A percentile compares a stretch with the other conserved stretches of the same genome.
phyloP scores from a whole-genome alignment of 345 rosid genomes.

The Noccaea bulbosa region DNA sequence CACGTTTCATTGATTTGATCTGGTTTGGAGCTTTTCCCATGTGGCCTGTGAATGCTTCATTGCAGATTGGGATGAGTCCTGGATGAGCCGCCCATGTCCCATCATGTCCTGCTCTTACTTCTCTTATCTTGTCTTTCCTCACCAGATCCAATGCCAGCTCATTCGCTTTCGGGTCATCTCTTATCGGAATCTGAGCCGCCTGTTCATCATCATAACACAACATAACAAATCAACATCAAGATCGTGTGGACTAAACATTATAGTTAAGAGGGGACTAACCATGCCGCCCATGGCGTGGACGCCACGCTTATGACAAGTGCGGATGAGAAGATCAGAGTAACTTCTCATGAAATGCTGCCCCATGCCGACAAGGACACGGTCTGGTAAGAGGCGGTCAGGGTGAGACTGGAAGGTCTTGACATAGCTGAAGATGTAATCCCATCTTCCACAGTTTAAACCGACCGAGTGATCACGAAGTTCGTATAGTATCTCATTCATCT shows the following conservation, averaged over 20 bases:
- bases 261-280: slow-evolving; percentile 48
- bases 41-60: slow-evolving; percentile 66
- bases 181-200: slow-evolving; percentile 96
- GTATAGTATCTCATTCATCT: slow-evolving; percentile 90
- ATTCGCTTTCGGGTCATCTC: slow-evolving; percentile 77
- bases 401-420: slow-evolving; percentile 93
- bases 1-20: slow-evolving; percentile 62
- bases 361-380: slow-evolving; percentile 86
- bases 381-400: slow-evolving; percentile 77
- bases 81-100: slow-evolving; percentile 99
- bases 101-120: slow-evolving; percentile 87
- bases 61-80: slow-evolving; percentile 75
- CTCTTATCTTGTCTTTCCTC: slow-evolving; percentile 87
- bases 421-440: slow-evolving; percentile 96
- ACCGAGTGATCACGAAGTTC: slow-evolving; percentile 87
- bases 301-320: slow-evolving; percentile 83
- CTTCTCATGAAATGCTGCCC: slow-evolving; percentile 91
- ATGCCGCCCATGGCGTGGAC: slow-evolving; percentile 99
- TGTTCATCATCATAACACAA: slow-evolving; percentile 43
- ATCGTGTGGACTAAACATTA: neutral
- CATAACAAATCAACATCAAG: neutral
- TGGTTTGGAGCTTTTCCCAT: slow-evolving; percentile 76
- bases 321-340: slow-evolving; percentile 89
- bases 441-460: slow-evolving; percentile 91
- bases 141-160: slow-evolving; percentile 84